These are phyloP conservation scores for Agaricus subrufescens DNA, from an alignment of 768 basidiomycete species.

Conservation along the genomic window DNA sequence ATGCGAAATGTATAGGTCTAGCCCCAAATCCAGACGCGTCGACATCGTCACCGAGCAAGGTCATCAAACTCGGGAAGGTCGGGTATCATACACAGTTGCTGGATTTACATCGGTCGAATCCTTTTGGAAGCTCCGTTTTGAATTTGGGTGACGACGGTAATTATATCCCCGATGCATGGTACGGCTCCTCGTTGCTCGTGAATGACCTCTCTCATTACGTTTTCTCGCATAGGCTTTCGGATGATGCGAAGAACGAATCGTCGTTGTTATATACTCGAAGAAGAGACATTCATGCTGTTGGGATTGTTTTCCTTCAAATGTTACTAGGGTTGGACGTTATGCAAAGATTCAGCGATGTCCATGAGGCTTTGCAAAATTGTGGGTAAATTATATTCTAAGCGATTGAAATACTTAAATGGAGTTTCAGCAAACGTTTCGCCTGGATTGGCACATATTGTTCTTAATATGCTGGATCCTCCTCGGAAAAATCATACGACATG, in stretches of 20 bases:
- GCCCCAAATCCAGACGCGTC: constrained; percentile 43
- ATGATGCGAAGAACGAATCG: constrained; percentile 75
- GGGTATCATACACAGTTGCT: constrained; percentile 68
- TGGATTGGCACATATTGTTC: constrained; percentile 43
- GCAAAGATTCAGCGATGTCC: constrained; percentile 47
- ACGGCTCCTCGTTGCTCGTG: neutral
- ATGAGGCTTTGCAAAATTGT: constrained; percentile 57
- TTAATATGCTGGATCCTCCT: constrained; percentile 55
- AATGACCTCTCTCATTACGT: neutral
- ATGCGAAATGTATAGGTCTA: constrained; percentile 57
- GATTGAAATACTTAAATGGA: neutral
- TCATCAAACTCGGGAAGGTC: constrained; percentile 71
- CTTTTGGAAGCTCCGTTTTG: constrained; percentile 43
- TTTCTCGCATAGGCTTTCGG: constrained; percentile 51
- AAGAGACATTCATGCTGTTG: constrained; percentile 80
- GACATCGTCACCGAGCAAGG: constrained; percentile 27
- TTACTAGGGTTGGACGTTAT: constrained; percentile 71
- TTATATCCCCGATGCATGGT: constrained; percentile 46
- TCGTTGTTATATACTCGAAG: constrained; percentile 68
- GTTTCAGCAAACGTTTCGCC: constrained; percentile 48
- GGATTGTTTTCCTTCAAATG: constrained; percentile 82
- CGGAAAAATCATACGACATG: constrained; percentile 59
- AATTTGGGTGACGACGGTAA: constrained; percentile 23
- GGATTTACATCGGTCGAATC: constrained; percentile 83
- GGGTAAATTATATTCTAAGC: constrained; percentile 16